Evolutionary conservation across 2,329 filamentous ascomycete genomes (phyloP), one percentile per base, ranked within the genome.

Genomic region (Beauveria australis): DNA sequence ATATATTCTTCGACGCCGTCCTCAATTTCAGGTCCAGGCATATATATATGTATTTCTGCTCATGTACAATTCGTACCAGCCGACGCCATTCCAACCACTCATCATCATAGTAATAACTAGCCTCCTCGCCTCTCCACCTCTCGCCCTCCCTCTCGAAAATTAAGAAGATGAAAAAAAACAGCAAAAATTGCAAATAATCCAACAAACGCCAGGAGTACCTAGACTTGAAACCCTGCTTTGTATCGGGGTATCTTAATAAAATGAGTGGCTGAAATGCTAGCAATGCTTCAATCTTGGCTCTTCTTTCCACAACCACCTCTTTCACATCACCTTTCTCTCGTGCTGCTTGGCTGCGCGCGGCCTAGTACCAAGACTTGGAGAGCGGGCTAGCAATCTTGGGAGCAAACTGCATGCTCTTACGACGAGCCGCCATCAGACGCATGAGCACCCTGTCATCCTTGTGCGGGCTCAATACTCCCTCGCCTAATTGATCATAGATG

Each of bases 331-430:
- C 22, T 51, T 1, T 9, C 33, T 37, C 54, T 33, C 52, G 9
- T 37, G 2, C 12, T 3, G 51, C 63, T 69, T 18, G 5, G 5
- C 1, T 16, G 12, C 33, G 12, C 33, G 33, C 33, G 2, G 12
- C 30, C 41, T 54, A 60, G 40, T 61, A 40, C 82, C 82, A 85
- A 28, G 79, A 75, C 67, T 78, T 83, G 28, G 84, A 81, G 66
- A 92, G 74, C 2, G 89, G 89, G 71, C 89, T 92, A 19, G 82
- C 86, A 61, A 91, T 76, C 74, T 89, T 88, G 33, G 89, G 89
- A 37, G 88, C 88, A 76, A 87, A 91, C 69, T 90, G 88, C 72
- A 91, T 71, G 69, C 88, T 93, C 81, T 90, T 91, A 63, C 89
- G 80, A 63, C 89, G 79, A 0, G 88, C 89, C 12, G 87, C 85